Conservation (phyloP, 1,284 basidiomycete genomes). For the Boletus smithii region DNA sequence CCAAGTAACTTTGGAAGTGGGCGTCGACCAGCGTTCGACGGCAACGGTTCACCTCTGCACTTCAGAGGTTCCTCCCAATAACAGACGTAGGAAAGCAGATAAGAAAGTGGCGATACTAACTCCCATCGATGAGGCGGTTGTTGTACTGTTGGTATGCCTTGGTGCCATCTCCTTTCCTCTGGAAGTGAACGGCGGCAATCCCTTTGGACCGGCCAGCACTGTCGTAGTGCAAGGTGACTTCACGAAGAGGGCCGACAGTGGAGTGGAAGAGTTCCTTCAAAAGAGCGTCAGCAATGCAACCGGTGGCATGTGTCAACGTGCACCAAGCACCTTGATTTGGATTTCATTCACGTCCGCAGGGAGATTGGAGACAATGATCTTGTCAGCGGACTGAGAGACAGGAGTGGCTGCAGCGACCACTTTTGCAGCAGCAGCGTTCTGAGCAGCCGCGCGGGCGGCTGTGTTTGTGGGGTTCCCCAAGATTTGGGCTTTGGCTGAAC, state of each 20-base stretch:
- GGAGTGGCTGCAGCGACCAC: slow-evolving; percentile 37
- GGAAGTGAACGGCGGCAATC: slow-evolving; percentile 84
- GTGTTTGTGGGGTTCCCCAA: slow-evolving; percentile 53
- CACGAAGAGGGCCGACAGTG: slow-evolving; percentile 85
- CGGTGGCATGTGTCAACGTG: background rate
- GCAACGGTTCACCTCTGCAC: slow-evolving; percentile 21
- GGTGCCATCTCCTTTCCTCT: slow-evolving; percentile 83
- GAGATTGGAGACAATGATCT: slow-evolving; percentile 96
- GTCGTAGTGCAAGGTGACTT: slow-evolving; percentile 86
- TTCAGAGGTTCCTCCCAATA: slow-evolving; percentile 17
- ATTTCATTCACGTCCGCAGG: slow-evolving; percentile 92
- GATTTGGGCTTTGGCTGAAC: slow-evolving; percentile 46
- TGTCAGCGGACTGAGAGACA: slow-evolving; percentile 57
- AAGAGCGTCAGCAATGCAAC: slow-evolving; percentile 6
- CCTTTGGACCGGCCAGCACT: slow-evolving; percentile 86
- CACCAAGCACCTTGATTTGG: slow-evolving; percentile 78
- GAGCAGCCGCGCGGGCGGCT: slow-evolving; percentile 48
- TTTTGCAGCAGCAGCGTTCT: slow-evolving; percentile 40
- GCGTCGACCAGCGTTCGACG: slow-evolving; percentile 26
- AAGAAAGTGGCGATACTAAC: slow-evolving; percentile 80
- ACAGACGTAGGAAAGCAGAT: slow-evolving; percentile 36
- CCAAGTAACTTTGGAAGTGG: slow-evolving; percentile 23
- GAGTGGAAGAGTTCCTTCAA: slow-evolving; percentile 86
- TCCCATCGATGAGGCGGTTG: slow-evolving; percentile 99
- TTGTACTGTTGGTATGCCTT: slow-evolving; percentile 95